Percentiles rank a stretch among this genome's conserved stretches.
Conservation (phyloP, 345 rosid genomes). For the Murraya paniculata region DNA sequence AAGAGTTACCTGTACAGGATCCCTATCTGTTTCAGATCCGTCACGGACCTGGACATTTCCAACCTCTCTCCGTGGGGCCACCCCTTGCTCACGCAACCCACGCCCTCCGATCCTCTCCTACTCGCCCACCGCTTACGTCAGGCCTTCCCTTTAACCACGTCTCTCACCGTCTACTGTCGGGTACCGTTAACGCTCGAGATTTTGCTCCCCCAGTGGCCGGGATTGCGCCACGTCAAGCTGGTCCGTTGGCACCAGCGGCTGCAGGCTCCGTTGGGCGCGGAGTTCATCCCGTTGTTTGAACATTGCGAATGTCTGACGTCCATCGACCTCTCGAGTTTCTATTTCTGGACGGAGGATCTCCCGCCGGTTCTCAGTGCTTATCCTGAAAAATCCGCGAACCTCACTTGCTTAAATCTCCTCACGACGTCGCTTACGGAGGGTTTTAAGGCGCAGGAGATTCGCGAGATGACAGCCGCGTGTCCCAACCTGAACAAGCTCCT, state of each 20-base stretch:
- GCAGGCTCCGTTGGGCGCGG: constrained; percentile 46
- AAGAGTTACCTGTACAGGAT: constrained; percentile 56
- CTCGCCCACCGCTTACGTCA: constrained; percentile 50
- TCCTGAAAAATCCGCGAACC: constrained; percentile 40
- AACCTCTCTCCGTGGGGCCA: constrained; percentile 87
- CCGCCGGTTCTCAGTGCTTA: constrained; percentile 65
- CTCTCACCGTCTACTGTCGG: constrained; percentile 61
- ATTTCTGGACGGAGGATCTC: constrained; percentile 89
- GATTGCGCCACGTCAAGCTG: constrained; percentile 49
- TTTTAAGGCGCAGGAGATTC: constrained; percentile 65
- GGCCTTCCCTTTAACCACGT: constrained; percentile 52
- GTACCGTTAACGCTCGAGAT: constrained; percentile 45
- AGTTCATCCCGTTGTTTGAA: constrained; percentile 48
- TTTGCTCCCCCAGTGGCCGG: constrained; percentile 70
- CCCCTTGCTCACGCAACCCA: constrained; percentile 39
- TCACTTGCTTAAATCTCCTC: constrained; percentile 57
- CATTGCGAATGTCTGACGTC: constrained; percentile 42
- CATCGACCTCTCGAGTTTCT: constrained; percentile 71
- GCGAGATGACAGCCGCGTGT: constrained; percentile 55
- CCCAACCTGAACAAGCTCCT: constrained; percentile 50
- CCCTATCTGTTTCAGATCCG: constrained; percentile 65
- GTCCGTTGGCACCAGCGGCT: constrained; percentile 87
- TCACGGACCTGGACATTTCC: constrained; percentile 73
- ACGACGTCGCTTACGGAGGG: constrained; percentile 74
- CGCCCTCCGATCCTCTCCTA: constrained; percentile 38